Evolutionary conservation across 2,329 filamentous ascomycete species (phyloP).

Genomic region (Elsinoe ampelina): DNA sequence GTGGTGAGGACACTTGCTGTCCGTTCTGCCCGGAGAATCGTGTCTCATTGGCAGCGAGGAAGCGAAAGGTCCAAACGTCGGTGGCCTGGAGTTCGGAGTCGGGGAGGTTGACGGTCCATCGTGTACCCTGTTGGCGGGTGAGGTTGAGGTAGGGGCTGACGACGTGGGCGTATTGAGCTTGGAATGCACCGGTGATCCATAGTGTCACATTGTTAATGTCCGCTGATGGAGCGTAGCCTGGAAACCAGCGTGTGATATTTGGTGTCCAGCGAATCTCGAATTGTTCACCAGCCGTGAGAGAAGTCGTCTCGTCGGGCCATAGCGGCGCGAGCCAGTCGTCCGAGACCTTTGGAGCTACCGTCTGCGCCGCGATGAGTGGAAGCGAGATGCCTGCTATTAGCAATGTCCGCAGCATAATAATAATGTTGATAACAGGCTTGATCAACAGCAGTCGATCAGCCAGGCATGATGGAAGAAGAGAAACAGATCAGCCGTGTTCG

Average conservation of each 20-base stretch:
- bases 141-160: background rate
- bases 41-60: background rate
- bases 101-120: slow-evolving; percentile 5
- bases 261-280: background rate
- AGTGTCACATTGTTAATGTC: background rate
- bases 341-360: background rate
- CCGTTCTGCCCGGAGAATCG: background rate
- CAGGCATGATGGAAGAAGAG: slow-evolving; percentile 4
- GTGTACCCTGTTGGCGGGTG: background rate
- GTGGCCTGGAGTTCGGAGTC: slow-evolving; percentile 4
- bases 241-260: slow-evolving; percentile 7
- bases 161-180: background rate
- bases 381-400: background rate
- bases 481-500: slow-evolving; percentile 3
- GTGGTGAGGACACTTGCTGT: background rate
- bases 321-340: background rate
- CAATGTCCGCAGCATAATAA: background rate
- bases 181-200: background rate
- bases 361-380: background rate
- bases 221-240: background rate
- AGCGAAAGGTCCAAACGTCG: slow-evolving; percentile 5
- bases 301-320: background rate
- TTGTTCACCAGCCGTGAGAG: background rate
- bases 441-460: background rate
- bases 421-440: background rate